Base-by-base conservation (phyloP, 495 filamentous ascomycete species). In the Oleoguttula mirabilis region DNA sequence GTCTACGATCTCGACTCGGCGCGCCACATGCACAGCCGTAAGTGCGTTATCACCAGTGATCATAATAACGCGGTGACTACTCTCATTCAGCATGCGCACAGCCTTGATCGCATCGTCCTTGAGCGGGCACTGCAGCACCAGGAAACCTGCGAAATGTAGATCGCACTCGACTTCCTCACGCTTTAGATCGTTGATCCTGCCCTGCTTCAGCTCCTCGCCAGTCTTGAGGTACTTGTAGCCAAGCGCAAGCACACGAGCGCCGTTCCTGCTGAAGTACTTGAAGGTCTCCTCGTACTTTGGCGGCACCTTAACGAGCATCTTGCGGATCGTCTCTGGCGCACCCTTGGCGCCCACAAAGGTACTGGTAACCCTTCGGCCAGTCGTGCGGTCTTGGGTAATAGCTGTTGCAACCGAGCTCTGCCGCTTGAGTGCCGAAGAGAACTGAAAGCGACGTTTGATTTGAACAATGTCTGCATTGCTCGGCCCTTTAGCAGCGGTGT, bases 31-130 rank as follows among this genome's bases (percentile, higher is more conserved):
- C 19, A 90, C 82, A 50, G 90, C 90, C 17, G 90, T 99, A 30
- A 99, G 71, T 16, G 90, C 88, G 57, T 99, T 99, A 62, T 99
- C 90, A 54, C 90, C 90, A 35, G 90, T 99, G 43, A 99, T 99
- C 90, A 99, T 99, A 52, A 96, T 83, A 42, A 92, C 84, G 50
- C 90, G 85, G 66, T 99, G 90, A 63, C 85, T 94, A 62, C 88
- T 94, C 66, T 96, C 92, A 57, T 94, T 99, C 43, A 99, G 71
- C 90, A 99, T 96, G 33, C 79, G 83, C 21, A 96, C 85, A 15
- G 90, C 72, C 55, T 84, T 79, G 65, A 87, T 84, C 16, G 90
- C 90, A 61, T 99, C 90, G 14, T 94, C 88, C 67, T 99, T 99
- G 23, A 99, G 67, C 15, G 90, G 90, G 56, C 84, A 93, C 55